phyloP scores from a whole-genome alignment of 805 yeast species.

The Aciculoconidium aculeatum region DNA sequence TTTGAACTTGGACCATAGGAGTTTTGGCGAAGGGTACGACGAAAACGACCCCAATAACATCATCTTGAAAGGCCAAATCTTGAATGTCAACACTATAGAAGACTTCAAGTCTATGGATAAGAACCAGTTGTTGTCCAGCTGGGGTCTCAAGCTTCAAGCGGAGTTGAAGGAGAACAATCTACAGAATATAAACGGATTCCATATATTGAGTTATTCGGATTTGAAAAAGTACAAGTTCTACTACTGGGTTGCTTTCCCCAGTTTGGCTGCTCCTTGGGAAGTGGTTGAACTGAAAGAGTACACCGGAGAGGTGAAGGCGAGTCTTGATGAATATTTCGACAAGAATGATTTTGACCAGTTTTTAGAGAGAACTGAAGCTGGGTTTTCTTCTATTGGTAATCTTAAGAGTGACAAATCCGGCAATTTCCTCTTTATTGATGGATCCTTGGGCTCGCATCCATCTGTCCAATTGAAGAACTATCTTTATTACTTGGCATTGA shows the following conservation, averaged over 20 bases:
- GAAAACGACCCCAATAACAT: constrained; percentile 6
- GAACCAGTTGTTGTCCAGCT: constrained; percentile 41
- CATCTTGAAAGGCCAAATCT: constrained; percentile 16
- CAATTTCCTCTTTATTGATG: constrained; percentile 27
- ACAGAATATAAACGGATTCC: constrained; percentile 23
- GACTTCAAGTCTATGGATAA: constrained; percentile 74
- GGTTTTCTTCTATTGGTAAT: neutral
- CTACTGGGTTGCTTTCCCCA: constrained; percentile 88
- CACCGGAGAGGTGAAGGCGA: too few species aligned
- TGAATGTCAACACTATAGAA: constrained; percentile 78
- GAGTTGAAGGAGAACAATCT: constrained; percentile 1
- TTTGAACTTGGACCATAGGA: constrained; percentile 27
- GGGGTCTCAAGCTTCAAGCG: constrained; percentile 24
- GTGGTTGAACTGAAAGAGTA: constrained; percentile 5
- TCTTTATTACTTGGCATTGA: constrained; percentile 38
- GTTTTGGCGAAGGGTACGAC: constrained; percentile 16
- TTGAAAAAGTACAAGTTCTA: constrained; percentile 80
- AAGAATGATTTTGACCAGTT: constrained; percentile 1
- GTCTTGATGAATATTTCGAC: too few species aligned
- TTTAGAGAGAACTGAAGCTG: neutral
- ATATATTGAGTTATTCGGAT: constrained; percentile 68
- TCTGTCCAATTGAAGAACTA: constrained; percentile 56
- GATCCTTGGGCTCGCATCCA: constrained; percentile 29
- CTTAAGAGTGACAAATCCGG: constrained; percentile 1
- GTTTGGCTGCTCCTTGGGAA: constrained; percentile 49